These are phyloP conservation scores for Exophiala alcalophila DNA, from an alignment of 2,329 filamentous ascomycete species.

Conservation along the genomic window DNA sequence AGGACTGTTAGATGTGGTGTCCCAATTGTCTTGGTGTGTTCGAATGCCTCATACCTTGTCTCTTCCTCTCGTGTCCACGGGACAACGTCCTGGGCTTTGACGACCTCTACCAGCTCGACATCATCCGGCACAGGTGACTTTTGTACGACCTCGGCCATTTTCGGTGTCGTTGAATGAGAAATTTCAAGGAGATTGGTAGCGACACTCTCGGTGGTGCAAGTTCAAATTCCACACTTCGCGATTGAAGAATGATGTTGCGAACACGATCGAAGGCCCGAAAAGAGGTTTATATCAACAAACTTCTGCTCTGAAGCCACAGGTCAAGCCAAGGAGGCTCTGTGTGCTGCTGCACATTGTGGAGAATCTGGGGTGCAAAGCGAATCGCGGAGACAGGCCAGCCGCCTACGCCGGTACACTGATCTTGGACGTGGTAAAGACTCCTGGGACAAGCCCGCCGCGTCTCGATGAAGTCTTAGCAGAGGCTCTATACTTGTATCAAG, in stretches of 20 bases:
- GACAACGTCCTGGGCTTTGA: conserved; percentile 1
- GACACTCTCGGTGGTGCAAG: background rate
- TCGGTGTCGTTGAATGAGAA: background rate
- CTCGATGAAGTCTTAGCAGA: background rate
- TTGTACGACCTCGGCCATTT: background rate
- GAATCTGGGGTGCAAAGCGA: background rate
- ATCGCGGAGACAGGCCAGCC: background rate
- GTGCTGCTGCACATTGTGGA: background rate
- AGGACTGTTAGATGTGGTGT: background rate
- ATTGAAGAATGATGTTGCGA: background rate
- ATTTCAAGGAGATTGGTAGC: background rate
- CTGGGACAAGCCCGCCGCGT: too few species aligned
- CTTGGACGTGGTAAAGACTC: background rate
- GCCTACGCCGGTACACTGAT: background rate
- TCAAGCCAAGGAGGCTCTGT: background rate
- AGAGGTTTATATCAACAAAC: background rate
- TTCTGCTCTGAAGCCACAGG: background rate
- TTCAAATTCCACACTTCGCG: background rate
- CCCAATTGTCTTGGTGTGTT: background rate
- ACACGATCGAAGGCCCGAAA: background rate
- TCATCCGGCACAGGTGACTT: background rate
- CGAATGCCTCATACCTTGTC: background rate
- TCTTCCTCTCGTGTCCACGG: conserved; percentile 3
- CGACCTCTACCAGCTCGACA: conserved; percentile 1
- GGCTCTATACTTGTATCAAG: background rate